These are phyloP conservation scores for Centella asiatica DNA, from an alignment of 129 eudicot genomes.

Conservation along the genomic window DNA sequence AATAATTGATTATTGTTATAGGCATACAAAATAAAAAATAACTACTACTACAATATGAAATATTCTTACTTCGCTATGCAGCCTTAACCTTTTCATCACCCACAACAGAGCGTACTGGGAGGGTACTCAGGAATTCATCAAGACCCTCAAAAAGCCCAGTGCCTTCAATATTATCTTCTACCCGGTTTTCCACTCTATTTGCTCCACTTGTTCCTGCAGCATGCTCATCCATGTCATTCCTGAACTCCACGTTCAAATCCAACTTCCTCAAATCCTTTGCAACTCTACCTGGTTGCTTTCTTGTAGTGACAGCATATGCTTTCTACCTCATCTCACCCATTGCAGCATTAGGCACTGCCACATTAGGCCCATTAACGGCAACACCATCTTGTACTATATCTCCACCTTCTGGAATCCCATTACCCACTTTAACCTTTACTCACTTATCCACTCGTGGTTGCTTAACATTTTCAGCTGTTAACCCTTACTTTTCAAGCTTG, in stretches of 20 bases:
- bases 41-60: slow-evolving; percentile 38
- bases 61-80: slow-evolving; percentile 41
- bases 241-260: slow-evolving; percentile 86
- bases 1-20: too few relatives aligned
- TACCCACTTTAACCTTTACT: slow-evolving; percentile 22
- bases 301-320: slow-evolving; percentile 28
- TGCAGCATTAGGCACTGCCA: slow-evolving; percentile 14
- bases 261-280: slow-evolving; percentile 62
- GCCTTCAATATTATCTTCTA: slow-evolving; percentile 61
- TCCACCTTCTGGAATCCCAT: slow-evolving; percentile 24
- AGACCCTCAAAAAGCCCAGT: slow-evolving; percentile 83
- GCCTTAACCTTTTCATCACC: slow-evolving; percentile 74
- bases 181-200: slow-evolving; percentile 42
- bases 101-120: slow-evolving; percentile 64
- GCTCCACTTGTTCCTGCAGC: slow-evolving; percentile 28
- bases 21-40: too few relatives aligned
- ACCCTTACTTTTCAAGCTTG: slow-evolving; percentile 2
- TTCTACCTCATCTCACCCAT: slow-evolving; percentile 31
- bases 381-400: slow-evolving; percentile 22
- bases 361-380: slow-evolving; percentile 7
- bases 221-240: slow-evolving; percentile 73
- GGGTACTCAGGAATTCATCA: slow-evolving; percentile 70
- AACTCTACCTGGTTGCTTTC: slow-evolving; percentile 55
- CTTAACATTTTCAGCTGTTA: slow-evolving; percentile 16
- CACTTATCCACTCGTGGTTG: slow-evolving; percentile 17